These are phyloP conservation scores for Xylaria castorea DNA, from an alignment of 495 filamentous ascomycete species.

Conservation along the genomic window DNA sequence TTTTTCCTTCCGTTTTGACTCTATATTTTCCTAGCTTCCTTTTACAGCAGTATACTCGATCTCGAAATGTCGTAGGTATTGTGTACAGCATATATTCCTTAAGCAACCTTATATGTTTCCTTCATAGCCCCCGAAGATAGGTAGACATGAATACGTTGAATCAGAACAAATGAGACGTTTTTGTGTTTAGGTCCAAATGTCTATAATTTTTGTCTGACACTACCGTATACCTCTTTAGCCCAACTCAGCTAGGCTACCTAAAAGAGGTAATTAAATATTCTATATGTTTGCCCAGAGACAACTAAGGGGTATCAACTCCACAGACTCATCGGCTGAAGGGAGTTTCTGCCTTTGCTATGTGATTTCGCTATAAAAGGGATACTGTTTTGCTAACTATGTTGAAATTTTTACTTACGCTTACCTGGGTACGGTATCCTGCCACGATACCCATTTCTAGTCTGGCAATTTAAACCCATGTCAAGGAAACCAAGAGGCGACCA, in stretches of 20 bases:
- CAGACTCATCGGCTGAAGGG: neutral
- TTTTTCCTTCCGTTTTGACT: neutral
- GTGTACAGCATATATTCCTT: neutral
- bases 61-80: neutral
- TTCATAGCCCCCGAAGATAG: no score
- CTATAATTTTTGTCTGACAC: no score
- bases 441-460: neutral
- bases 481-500: slow-evolving; percentile 3
- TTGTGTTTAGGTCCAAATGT: no score
- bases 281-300: neutral
- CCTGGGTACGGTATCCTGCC: neutral
- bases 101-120: no score
- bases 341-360: neutral
- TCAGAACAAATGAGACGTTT: no score
- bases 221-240: no score
- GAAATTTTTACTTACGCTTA: neutral
- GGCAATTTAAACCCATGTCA: slow-evolving; percentile 16
- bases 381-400: neutral
- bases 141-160: no score
- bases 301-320: neutral
- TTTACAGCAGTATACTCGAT: neutral
- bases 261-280: no score
- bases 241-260: no score
- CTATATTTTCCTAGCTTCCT: no score
- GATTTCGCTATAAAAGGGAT: neutral